These are phyloP conservation scores for Zygosaccharomyces sapae DNA, from an alignment of 1,139 yeast species.

Conservation along the genomic window DNA sequence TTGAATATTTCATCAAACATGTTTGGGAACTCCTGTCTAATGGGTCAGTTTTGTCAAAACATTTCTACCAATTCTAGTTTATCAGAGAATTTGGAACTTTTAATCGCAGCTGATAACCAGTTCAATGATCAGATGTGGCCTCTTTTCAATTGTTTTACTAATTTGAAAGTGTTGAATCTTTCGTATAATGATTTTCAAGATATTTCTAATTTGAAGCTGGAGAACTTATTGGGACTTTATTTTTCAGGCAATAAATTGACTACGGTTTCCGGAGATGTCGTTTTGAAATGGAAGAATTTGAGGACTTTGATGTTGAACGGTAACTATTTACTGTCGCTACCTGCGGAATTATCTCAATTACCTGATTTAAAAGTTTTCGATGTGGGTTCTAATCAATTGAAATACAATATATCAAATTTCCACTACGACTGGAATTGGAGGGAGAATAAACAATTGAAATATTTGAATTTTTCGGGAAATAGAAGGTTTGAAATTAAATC, in stretches of 20 bases:
- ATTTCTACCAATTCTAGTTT: conserved; percentile 37
- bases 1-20: conserved; percentile 81
- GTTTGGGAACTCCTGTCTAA: conserved; percentile 40
- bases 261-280: conserved; percentile 78
- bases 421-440: conserved; percentile 99
- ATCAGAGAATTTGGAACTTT: conserved; percentile 50
- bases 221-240: conserved; percentile 60
- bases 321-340: conserved; percentile 80
- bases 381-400: conserved; percentile 85
- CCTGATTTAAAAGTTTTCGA: conserved; percentile 66
- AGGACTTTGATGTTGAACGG: conserved; percentile 68
- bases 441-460: conserved; percentile 69
- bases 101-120: conserved; percentile 79
- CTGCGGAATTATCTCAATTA: conserved; percentile 80
- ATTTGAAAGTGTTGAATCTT: conserved; percentile 63
- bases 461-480: conserved; percentile 88
- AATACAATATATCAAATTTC: conserved; percentile 89
- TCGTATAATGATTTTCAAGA: conserved; percentile 83
- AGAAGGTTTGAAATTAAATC: conserved; percentile 76
- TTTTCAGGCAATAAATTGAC: conserved; percentile 80
- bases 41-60: conserved; percentile 27
- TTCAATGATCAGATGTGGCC: conserved; percentile 75
- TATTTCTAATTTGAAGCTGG: conserved; percentile 58
- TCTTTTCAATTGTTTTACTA: conserved; percentile 54
- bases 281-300: conserved; percentile 57